phyloP scores from a whole-genome alignment of 2,329 filamentous ascomycete species.

The Ceratocystis cacaofunesta region DNA sequence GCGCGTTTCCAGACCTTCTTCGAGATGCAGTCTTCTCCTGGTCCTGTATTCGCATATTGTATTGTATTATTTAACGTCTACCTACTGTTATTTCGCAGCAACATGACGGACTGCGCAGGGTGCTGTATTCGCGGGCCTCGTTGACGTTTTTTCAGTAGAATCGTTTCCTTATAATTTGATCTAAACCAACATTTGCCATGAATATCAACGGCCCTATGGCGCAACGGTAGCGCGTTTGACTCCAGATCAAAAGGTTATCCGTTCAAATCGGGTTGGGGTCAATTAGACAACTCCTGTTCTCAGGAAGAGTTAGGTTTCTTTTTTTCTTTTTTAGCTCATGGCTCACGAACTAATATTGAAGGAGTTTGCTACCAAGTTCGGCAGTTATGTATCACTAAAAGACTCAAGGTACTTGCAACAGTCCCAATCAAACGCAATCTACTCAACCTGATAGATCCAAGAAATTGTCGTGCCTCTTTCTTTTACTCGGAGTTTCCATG shows the following conservation, averaged over 20 bases:
- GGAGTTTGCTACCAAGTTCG: neutral
- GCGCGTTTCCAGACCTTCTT: no score
- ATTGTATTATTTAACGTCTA: no score
- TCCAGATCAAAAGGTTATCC: constrained; percentile 17
- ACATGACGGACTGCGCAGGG: no score
- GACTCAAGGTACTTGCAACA: no score
- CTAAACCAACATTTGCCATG: neutral
- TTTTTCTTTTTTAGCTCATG: neutral
- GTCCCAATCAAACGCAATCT: no score
- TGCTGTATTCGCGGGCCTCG: no score
- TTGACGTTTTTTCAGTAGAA: no score
- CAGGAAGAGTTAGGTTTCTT: neutral
- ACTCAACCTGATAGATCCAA: no score
- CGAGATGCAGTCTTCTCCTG: no score
- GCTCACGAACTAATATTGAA: neutral
- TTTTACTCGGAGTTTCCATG: neutral
- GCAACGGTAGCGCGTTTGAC: constrained; percentile 17
- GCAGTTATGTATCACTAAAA: neutral
- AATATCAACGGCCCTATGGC: constrained; percentile 8
- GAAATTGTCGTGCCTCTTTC: neutral
- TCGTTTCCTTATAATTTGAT: no score
- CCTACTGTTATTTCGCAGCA: no score
- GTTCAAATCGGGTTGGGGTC: constrained; percentile 17
- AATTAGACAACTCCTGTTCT: neutral
- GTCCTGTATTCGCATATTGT: no score